Evolutionary conservation across 78 protist species (phyloP), one percentile per base, ranked within the genome.

Genomic region (Dictyostelium firmibasis): DNA sequence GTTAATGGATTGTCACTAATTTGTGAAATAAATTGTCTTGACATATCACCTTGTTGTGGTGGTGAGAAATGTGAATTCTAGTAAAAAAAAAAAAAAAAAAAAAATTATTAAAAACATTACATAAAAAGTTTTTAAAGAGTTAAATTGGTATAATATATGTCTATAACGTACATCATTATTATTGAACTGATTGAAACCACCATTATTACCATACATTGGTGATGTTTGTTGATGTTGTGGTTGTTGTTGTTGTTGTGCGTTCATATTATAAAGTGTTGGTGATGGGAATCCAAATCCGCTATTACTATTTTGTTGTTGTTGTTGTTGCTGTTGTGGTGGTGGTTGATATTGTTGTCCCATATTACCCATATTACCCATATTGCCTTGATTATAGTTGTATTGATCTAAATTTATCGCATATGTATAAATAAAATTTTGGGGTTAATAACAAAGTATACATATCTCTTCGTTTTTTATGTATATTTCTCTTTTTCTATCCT

Each of bases 1-100:
- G 94, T 43, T n/a, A 89, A 35, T 70, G 94, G 94, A 11, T 89
- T 89, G n/a, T 43, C 57, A 16, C 86, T 79, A 50, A 89, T 31
- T 72, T 81, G 84, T 27, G 87, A 35, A 47, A 89, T 81, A 53
- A 85, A 85, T 50, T 70, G 70, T 70, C 50, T 74, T 36, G 83
- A 36, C 25, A 35, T 31, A 72, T 72, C 79, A 72, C 88, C 88
- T 47, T 77, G 89, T 83, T 76, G 91, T 47, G 91, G 91, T 84
- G 91, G 91, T 27, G 91, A 84, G n/a, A n/a, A 72, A 4, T 72
- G 79, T 27, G 79, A 31, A 33, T 72, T 72, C 38, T 35, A 1
- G 3, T 53, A 50, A 16, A 44, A 44, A 50, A 2, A 10, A 50
- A 50, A 50, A 57, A 14, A 57, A 57, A 57, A 57, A 20, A 57